Conservation (phyloP, 805 yeast species). For the Teunomyces panamensis region DNA sequence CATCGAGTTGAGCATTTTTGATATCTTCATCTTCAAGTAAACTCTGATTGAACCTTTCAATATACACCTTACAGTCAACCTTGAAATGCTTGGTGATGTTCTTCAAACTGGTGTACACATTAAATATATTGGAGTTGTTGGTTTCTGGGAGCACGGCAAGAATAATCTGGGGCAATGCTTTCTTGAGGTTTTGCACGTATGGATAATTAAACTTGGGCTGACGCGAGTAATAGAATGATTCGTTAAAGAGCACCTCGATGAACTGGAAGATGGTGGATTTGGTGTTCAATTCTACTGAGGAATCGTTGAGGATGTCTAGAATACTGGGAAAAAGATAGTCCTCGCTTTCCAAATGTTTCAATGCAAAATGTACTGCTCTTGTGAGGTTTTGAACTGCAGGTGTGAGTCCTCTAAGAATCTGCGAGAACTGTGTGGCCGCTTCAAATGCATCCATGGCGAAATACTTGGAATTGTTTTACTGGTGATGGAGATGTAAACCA, state of each 20-base stretch:
- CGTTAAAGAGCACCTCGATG: slow-evolving; percentile 56
- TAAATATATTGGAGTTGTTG: slow-evolving; percentile 35
- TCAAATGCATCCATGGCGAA: slow-evolving; percentile 83
- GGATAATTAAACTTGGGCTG: slow-evolving; percentile 39
- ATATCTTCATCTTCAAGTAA: slow-evolving; percentile 37
- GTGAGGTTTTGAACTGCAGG: slow-evolving; percentile 57
- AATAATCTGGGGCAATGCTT: slow-evolving; percentile 33
- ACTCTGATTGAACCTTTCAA: slow-evolving; percentile 26
- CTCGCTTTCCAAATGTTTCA: slow-evolving; percentile 54
- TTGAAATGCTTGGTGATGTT: slow-evolving; percentile 36
- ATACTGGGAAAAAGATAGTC: slow-evolving; percentile 71
- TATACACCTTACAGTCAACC: slow-evolving; percentile 24
- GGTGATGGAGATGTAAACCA: not conserved
- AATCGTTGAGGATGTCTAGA: slow-evolving; percentile 53
- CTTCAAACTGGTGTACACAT: slow-evolving; percentile 33
- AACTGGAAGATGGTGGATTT: slow-evolving; percentile 68
- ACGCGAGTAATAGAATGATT: slow-evolving; percentile 32
- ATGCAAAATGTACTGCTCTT: slow-evolving; percentile 54
- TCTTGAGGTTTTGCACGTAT: slow-evolving; percentile 31
- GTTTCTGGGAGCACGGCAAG: slow-evolving; percentile 33
- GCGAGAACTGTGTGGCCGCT: slow-evolving; percentile 72
- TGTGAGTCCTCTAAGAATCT: slow-evolving; percentile 59
- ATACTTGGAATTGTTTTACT: too few species aligned
- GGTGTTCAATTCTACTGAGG: slow-evolving; percentile 51
- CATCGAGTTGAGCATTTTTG: slow-evolving; percentile 25